Base-by-base conservation (phyloP, 176 grass and related monocot genomes). In the Chloris gayana region DNA sequence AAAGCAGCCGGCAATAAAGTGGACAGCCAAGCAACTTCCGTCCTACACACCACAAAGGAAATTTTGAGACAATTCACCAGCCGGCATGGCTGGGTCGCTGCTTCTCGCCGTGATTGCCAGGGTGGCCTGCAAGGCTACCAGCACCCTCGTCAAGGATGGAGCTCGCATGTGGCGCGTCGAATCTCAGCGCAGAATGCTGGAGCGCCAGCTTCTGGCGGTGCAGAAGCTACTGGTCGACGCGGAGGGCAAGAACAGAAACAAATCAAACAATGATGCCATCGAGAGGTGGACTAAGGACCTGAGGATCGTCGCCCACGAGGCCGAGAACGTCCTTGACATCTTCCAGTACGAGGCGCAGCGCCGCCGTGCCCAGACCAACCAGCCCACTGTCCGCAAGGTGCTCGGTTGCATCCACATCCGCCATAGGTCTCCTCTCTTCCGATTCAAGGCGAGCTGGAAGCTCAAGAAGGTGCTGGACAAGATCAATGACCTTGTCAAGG, bases 261-360 rank as follows among this genome's bases (percentile, higher is more conserved):
- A n/a, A n/a, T n/a, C n/a, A n/a, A n/a, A n/a, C n/a, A n/a, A n/a
- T 14, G 31, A 85, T 25, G 5, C 21, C 0, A 30, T 29, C 18
- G 58, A 1, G 80, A 5, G 0, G 70, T 87, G 79, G 87, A 59
- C 84, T 39, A 39, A 11, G 51, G 68, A 60, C 0, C 69, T 89
- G 32, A 78, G 17, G 77, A 33, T 61, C 32, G 80, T 18, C 0
- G 80, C 84, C 1, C 77, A 84, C 72, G 35, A 80, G 31, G 90
- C 70, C 17, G 79, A 89, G 2, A 79, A 92, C 26, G 26, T 89
- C 57, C 80, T 89, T 9, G 91, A 87, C 15, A 59, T 74, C 12
- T 82, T 89, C 42, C 54, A 71, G 38, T 80, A 86, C 19, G 83
- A 82, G 65, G 70, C 76, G 3, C 45, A 87, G 41, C 75, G 64